Evolutionary conservation across 225 moss, liverwort and hornwort genomes (phyloP).

Genomic region (Lunularia cruciata): DNA sequence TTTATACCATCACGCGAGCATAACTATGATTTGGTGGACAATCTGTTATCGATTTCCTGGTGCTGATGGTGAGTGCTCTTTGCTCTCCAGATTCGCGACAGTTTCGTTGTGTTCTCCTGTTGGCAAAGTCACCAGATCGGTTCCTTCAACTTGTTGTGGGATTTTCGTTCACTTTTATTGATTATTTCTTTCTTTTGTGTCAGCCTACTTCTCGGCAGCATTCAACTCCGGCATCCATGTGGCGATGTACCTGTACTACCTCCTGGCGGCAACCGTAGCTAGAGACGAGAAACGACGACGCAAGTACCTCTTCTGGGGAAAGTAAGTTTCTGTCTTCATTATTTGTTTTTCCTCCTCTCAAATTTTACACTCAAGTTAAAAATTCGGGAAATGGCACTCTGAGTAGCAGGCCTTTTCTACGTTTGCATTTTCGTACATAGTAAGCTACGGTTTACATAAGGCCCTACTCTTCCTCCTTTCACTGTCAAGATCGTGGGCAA

Average conservation of each 20-base stretch:
- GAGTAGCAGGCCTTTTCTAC: no score
- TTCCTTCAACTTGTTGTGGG: background rate
- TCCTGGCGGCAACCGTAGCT: conserved; percentile 69
- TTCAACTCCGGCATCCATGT: conserved; percentile 81
- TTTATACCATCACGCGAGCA: conserved; percentile 87
- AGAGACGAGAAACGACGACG: conserved; percentile 63
- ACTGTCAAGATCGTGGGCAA: no score
- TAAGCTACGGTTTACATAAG: no score
- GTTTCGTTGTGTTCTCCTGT: no score
- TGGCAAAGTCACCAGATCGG: no score
- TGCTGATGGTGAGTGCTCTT: conserved; percentile 55
- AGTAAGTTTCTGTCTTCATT: conserved; percentile 48
- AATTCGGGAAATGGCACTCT: no score
- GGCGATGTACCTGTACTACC: conserved; percentile 83
- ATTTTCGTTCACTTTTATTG: background rate
- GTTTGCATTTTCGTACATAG: no score
- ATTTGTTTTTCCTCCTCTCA: no score
- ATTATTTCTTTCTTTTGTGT: background rate
- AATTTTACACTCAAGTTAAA: no score
- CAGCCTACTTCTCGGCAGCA: conserved; percentile 91
- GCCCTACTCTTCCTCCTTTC: no score
- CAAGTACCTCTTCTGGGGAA: conserved; percentile 96
- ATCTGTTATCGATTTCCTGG: conserved; percentile 64
- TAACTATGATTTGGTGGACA: conserved; percentile 87
- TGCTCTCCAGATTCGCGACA: no score